These are phyloP conservation scores for Rhodotorula sp. DNA, from an alignment of 1,284 basidiomycete species.

Conservation along the genomic window DNA sequence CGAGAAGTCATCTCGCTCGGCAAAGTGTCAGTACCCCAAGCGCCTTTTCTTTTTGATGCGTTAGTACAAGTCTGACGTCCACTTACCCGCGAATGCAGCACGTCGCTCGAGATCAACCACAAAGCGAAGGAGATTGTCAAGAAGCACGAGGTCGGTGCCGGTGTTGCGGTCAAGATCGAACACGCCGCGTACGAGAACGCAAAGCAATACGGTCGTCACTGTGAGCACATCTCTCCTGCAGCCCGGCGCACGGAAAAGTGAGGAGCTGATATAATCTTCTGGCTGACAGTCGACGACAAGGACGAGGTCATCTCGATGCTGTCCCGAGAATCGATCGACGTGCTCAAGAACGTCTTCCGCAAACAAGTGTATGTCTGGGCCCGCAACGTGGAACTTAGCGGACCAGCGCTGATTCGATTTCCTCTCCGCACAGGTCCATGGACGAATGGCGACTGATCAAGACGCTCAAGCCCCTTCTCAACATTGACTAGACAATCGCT, in stretches of 20 bases:
- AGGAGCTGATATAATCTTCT: neutral
- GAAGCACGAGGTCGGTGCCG: constrained; percentile 87
- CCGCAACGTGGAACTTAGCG: neutral
- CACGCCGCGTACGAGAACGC: constrained; percentile 93
- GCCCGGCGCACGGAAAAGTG: neutral
- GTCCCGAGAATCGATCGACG: constrained; percentile 88
- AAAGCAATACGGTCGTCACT: constrained; percentile 74
- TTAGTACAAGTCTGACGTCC: constrained; percentile 3
- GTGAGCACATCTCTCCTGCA: constrained; percentile 10
- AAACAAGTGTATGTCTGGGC: constrained; percentile 26
- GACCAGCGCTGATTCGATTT: constrained; percentile 18
- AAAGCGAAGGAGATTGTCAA: constrained; percentile 70
- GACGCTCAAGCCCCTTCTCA: constrained; percentile 76
- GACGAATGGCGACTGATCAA: constrained; percentile 96
- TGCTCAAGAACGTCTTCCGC: constrained; percentile 67
- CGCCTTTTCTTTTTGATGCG: rapidly evolving
- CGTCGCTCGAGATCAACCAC: constrained; percentile 86
- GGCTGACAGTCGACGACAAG: constrained; percentile 71
- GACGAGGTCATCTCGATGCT: constrained; percentile 91
- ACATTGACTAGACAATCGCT: constrained; percentile 49
- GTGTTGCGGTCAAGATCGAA: constrained; percentile 98
- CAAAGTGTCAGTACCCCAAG: constrained; percentile 71
- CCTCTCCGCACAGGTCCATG: constrained; percentile 68
- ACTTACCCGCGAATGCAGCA: constrained; percentile 55
- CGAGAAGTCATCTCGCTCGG: constrained; percentile 89